phyloP scores from a whole-genome alignment of 345 rosid species.

The Limnanthes douglasii region DNA sequence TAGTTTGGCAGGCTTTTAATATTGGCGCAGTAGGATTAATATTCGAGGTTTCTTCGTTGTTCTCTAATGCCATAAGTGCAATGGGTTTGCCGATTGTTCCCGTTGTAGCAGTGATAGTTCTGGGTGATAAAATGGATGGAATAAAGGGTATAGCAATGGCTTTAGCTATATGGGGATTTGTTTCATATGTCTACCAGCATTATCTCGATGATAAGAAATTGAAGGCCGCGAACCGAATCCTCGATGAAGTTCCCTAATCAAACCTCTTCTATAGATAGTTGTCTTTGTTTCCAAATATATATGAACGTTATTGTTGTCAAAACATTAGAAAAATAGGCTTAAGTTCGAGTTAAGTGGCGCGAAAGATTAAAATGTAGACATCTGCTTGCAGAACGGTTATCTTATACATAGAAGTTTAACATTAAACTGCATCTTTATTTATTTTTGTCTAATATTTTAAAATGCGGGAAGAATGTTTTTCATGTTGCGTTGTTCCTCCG shows the following conservation, averaged over 20 bases:
- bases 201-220: slow-evolving; percentile 22
- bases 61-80: slow-evolving; percentile 27
- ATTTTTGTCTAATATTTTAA: no score
- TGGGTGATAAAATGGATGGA: slow-evolving; percentile 36
- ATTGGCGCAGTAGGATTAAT: slow-evolving; percentile 34
- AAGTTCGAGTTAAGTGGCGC: no score
- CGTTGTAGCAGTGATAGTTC: slow-evolving; percentile 29
- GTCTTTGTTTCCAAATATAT: no score
- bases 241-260: slow-evolving; percentile 5
- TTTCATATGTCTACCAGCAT: slow-evolving; percentile 43
- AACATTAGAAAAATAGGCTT: no score
- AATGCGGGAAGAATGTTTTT: no score
- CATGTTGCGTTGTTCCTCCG: no score
- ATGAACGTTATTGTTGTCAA: no score
- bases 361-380: no score
- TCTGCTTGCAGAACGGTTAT: no score
- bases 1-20: slow-evolving; percentile 28
- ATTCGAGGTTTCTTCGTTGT: slow-evolving; percentile 47
- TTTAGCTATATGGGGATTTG: slow-evolving; percentile 45
- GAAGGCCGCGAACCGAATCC: slow-evolving; percentile 3
- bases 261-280: no score
- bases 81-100: slow-evolving; percentile 47
- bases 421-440: no score
- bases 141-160: slow-evolving; percentile 34
- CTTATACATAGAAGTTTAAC: no score